These are phyloP conservation scores for Hypoxylon fuscum DNA, from an alignment of 495 filamentous ascomycete species.

Conservation along the genomic window DNA sequence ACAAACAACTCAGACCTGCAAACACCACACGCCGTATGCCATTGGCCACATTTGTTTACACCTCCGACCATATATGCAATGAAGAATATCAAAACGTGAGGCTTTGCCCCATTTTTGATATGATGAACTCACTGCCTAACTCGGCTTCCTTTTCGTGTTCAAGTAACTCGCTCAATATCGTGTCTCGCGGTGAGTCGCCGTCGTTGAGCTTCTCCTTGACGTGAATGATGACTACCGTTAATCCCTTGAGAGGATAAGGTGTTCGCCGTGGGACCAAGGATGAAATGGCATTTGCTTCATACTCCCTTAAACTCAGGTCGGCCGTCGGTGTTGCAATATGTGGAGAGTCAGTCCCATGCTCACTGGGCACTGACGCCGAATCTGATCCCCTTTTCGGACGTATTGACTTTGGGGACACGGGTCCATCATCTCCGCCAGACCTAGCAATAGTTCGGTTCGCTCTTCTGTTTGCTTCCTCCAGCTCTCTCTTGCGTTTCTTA, in stretches of 20 bases:
- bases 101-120: conserved; percentile 66
- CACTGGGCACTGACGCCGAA: conserved; percentile 15
- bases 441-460: conserved; percentile 7
- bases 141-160: conserved; percentile 66
- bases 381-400: conserved; percentile 30
- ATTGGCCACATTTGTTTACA: conserved; percentile 17
- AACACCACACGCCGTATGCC: conserved; percentile 21
- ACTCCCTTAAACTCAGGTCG: conserved; percentile 48
- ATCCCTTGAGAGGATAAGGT: conserved; percentile 52
- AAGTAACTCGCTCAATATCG: conserved; percentile 72
- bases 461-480: conserved; percentile 28
- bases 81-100: conserved; percentile 42
- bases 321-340: conserved; percentile 49
- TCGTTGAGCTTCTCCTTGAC: conserved; percentile 78
- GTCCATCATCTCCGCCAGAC: conserved; percentile 37
- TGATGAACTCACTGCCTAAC: conserved; percentile 81
- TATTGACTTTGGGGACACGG: conserved; percentile 52
- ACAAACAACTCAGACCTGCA: conserved; percentile 3
- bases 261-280: conserved; percentile 8
- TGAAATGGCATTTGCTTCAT: conserved; percentile 27
- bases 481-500: conserved; percentile 54
- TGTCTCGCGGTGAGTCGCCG: conserved; percentile 67
- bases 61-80: conserved; percentile 21
- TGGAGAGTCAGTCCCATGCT: conserved; percentile 38
- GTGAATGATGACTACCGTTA: conserved; percentile 79